Evolutionary conservation across 805 yeast species (phyloP).

Genomic region (Lachancea quebecensis): DNA sequence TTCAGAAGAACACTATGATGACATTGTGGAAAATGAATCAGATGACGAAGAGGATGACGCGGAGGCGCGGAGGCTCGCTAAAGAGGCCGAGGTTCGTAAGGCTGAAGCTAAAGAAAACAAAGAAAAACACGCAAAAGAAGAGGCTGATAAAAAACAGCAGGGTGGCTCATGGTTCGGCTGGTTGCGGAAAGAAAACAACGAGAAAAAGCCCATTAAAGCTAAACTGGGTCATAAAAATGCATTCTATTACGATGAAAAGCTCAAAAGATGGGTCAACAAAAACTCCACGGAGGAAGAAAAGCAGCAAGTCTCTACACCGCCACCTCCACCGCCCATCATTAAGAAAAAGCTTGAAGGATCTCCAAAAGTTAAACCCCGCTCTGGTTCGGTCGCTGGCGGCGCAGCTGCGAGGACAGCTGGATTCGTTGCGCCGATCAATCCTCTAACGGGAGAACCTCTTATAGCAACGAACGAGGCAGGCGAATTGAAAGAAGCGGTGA

Average conservation of each 20-base stretch:
- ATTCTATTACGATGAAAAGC: slow-evolving; percentile 74
- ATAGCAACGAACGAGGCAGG: slow-evolving; percentile 8
- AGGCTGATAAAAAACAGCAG: slow-evolving; percentile 11
- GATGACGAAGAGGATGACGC: slow-evolving; percentile 30
- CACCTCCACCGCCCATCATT: slow-evolving; percentile 60
- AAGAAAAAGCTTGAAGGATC: slow-evolving; percentile 31
- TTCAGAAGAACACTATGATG: slow-evolving; percentile 42
- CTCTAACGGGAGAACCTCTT: slow-evolving; percentile 31
- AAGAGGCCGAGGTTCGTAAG: slow-evolving; percentile 15
- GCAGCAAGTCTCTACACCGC: slow-evolving; percentile 45
- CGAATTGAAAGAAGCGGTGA: slow-evolving; percentile 8
- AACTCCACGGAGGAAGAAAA: slow-evolving; percentile 62
- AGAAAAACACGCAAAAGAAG: slow-evolving; percentile 18
- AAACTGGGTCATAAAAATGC: slow-evolving; percentile 74
- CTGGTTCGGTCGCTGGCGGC: slow-evolving; percentile 26
- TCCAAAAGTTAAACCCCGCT: slow-evolving; percentile 35
- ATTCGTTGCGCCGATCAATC: slow-evolving; percentile 31
- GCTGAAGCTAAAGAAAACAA: slow-evolving; percentile 21
- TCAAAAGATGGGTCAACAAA: slow-evolving; percentile 80
- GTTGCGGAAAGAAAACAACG: slow-evolving; percentile 53
- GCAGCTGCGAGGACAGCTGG: slow-evolving; percentile 29
- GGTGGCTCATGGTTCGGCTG: slow-evolving; percentile 50
- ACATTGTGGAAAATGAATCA: slow-evolving; percentile 38
- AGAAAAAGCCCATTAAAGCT: slow-evolving; percentile 73
- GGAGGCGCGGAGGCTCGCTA: slow-evolving; percentile 14